A percentile compares a stretch with the other conserved stretches of the same genome.
phyloP scores from a whole-genome alignment of 306 rosid species.

The Prunus fruticosa region DNA sequence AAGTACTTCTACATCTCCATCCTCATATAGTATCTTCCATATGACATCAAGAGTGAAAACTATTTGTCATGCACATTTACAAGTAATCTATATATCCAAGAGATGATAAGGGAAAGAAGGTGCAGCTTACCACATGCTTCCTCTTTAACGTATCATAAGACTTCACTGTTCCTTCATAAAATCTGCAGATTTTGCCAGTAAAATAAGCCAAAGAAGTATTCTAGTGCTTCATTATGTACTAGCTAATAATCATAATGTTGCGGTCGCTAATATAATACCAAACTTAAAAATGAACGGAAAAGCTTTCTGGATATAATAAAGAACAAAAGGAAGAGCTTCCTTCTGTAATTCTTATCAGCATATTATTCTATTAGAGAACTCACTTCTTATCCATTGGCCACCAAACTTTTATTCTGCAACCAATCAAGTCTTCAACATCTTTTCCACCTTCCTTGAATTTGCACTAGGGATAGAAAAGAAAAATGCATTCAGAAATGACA shows the following conservation, averaged over 20 bases:
- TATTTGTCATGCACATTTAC: background rate
- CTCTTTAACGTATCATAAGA: constrained; percentile 71
- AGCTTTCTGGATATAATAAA: background rate
- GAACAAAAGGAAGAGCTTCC: background rate
- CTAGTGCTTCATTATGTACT: background rate
- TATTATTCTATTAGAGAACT: constrained; percentile 20
- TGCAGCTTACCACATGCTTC: constrained; percentile 88
- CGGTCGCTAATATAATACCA: constrained; percentile 6
- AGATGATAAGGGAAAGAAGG: constrained; percentile 24
- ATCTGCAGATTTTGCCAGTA: constrained; percentile 44
- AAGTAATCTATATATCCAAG: constrained; percentile 12
- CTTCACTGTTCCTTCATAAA: constrained; percentile 84
- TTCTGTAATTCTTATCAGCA: background rate
- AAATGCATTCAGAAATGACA: constrained; percentile 22
- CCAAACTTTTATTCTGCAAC: constrained; percentile 98
- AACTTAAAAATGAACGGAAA: background rate
- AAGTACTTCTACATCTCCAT: constrained; percentile 68
- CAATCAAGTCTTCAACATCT: constrained; percentile 76
- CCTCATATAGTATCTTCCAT: constrained; percentile 67
- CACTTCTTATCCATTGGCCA: constrained; percentile 96
- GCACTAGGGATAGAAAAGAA: constrained; percentile 41
- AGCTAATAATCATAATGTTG: constrained; percentile 1
- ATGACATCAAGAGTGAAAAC: constrained; percentile 22
- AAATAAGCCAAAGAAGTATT: constrained; percentile 23
- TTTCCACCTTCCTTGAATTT: constrained; percentile 53